Conservation (phyloP, 192 early-diverging fungal genomes). For the Borealophlyctis nickersoniae region DNA sequence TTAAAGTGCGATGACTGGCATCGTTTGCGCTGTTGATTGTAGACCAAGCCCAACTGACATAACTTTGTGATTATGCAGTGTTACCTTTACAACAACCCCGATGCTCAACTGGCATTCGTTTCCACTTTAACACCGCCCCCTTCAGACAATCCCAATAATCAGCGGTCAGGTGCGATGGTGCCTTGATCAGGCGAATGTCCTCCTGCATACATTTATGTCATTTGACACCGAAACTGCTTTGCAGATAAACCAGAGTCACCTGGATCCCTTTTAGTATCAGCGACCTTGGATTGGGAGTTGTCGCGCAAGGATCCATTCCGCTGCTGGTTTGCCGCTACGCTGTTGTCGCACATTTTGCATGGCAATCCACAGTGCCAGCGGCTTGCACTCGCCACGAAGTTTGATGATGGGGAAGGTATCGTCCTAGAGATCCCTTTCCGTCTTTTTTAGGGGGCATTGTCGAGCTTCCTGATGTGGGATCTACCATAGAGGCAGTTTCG, state of each 20-base stretch:
- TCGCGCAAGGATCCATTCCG: conserved; percentile 74
- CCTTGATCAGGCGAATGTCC: conserved; percentile 13
- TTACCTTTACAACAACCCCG: conserved; percentile 78
- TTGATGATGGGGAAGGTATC: conserved; percentile 70
- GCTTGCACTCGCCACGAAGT: conserved; percentile 66
- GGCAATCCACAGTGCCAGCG: conserved; percentile 75
- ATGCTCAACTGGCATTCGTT: conserved; percentile 83
- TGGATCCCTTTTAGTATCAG: conserved; percentile 81
- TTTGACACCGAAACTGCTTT: conserved; percentile 7
- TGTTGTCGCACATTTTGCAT: conserved; percentile 76
- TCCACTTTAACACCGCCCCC: conserved; percentile 81
- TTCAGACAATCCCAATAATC: conserved; percentile 62
- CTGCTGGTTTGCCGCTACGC: conserved; percentile 82
- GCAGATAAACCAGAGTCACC: conserved; percentile 74
- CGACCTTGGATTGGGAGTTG: conserved; percentile 74
- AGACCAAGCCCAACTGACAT: too few species aligned
- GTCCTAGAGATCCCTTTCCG: too few species aligned
- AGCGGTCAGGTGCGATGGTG: conserved; percentile 37
- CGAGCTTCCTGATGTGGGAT: not conserved
- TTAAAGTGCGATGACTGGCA: not conserved
- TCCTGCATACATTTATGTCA: too few species aligned
- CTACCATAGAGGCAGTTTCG: conserved; percentile 71
- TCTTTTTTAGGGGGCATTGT: too few species aligned
- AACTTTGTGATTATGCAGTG: conserved; percentile 44
- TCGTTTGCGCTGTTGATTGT: not conserved